A percentile compares a stretch with the other conserved stretches of the same genome.
Conservation (phyloP, 441 rosid species). For the Jatropha multifida region DNA sequence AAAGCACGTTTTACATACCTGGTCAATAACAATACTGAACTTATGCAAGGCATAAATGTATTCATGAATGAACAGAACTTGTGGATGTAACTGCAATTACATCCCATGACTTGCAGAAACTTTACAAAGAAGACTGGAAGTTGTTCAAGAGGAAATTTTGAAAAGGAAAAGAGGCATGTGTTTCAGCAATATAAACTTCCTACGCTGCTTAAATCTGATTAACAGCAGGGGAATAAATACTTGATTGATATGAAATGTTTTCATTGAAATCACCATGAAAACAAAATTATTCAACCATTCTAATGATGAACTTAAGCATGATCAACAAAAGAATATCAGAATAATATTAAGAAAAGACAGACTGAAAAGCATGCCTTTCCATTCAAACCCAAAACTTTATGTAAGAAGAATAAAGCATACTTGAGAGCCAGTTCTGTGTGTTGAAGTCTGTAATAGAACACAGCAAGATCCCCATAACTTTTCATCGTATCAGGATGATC, state of each 20-base stretch:
- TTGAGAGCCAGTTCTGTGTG: slow-evolving; percentile 73
- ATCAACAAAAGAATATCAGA: neutral
- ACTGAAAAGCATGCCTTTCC: neutral
- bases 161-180: neutral
- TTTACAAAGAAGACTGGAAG: neutral
- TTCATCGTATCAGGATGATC: slow-evolving; percentile 91
- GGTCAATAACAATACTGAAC: slow-evolving; percentile 26
- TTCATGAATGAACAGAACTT: neutral
- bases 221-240: neutral
- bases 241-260: neutral
- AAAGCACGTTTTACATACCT: slow-evolving; percentile 76
- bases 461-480: slow-evolving; percentile 74
- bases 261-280: neutral
- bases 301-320: neutral
- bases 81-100: slow-evolving; percentile 1
- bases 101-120: neutral
- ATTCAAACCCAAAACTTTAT: slow-evolving; percentile 2
- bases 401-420: slow-evolving; percentile 31
- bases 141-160: neutral
- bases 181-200: neutral
- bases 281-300: neutral
- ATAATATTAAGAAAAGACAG: neutral
- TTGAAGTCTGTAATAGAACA: slow-evolving; percentile 73
- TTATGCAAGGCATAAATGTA: slow-evolving; percentile 10
- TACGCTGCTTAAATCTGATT: neutral